Base-by-base conservation (phyloP, 805 yeast species). In the Ogataea chonburiensis region DNA sequence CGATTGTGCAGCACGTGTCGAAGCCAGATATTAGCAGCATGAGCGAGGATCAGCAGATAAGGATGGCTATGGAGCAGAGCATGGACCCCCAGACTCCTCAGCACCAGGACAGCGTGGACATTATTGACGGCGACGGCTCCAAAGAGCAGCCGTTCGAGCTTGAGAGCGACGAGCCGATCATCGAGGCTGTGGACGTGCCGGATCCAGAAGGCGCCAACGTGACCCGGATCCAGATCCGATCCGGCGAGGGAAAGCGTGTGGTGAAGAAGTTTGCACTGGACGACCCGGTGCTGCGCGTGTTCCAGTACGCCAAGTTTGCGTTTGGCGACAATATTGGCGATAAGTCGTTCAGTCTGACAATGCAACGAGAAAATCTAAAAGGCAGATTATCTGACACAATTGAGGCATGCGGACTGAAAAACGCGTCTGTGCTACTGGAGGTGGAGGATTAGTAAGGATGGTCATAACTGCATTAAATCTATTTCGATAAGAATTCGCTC, bases 181-280 rank as follows among this genome's bases (percentile, higher is more conserved):
- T 58, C 8, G 41, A 38, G 9, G 49, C 56, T 2, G 48, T 53
- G 2, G 71, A 69, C 27, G 76, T 78, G 39, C 64, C 66, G 0
- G 96, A 88, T 52, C 94, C 96, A 1, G 58, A 73, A 2, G 55
- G 61, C 5, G 25, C 40, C 4, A 79, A 73, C 8, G 64, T 70
- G 5, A 86, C 96, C 0, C 69, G 96, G 50, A 74, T 93, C 17
- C 98, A 93, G 61, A 73, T 93, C n/a, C 70, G 96, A 41, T 73
- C 86, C 18, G 93, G 89, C 12, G 86, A 81, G 51, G 97, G 98
- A n/a, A 73, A 79, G 30, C 70, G 97, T 40, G 63, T 81, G 9
- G 81, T 91, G 8, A 81, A 86, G 42, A 73, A 86, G 40, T 84
- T 91, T 49, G 61, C 63, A 7, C 52, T 73, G 8, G 57, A 63